Conservation (phyloP, 2,329 filamentous ascomycete genomes). For the Aureobasidium namibiae region DNA sequence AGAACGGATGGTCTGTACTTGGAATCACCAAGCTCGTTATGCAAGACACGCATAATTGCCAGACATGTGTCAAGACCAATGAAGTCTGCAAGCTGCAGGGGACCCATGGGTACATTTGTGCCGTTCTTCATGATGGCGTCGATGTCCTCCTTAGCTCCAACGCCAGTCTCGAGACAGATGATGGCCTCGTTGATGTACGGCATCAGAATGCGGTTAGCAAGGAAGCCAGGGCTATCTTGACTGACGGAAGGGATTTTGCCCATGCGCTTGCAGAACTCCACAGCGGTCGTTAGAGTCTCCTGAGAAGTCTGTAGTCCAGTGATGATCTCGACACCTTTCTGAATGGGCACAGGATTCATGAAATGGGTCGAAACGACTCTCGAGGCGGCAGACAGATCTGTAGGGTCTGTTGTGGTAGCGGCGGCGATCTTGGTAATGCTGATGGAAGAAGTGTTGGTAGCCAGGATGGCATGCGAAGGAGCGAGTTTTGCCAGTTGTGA, state of each 20-base stretch:
- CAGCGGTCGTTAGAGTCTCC: slow-evolving; percentile 69
- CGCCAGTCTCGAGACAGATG: slow-evolving; percentile 87
- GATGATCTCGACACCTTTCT: slow-evolving; percentile 98
- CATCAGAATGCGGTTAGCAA: slow-evolving; percentile 96
- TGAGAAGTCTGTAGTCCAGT: slow-evolving; percentile 83
- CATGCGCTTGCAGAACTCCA: slow-evolving; percentile 84
- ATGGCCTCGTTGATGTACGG: slow-evolving; percentile 98
- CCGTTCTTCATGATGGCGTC: slow-evolving; percentile 99
- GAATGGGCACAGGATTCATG: slow-evolving; percentile 97
- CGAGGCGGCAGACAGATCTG: slow-evolving; percentile 69
- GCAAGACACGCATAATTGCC: slow-evolving; percentile 92
- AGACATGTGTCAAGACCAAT: slow-evolving; percentile 95
- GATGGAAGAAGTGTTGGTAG: slow-evolving; percentile 98
- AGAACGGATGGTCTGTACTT: slow-evolving; percentile 90
- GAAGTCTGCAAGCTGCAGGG: slow-evolving; percentile 87
- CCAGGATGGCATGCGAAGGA: slow-evolving; percentile 77
- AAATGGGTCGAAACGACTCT: slow-evolving; percentile 95
- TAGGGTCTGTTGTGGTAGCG: slow-evolving; percentile 67
- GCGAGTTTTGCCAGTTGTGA: slow-evolving; percentile 71
- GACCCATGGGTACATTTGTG: slow-evolving; percentile 97
- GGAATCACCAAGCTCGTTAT: slow-evolving; percentile 84
- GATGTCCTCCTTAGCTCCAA: slow-evolving; percentile 84
- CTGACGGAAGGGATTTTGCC: slow-evolving; percentile 85
- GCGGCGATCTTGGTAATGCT: slow-evolving; percentile 94
- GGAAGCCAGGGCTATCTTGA: slow-evolving; percentile 84